Evolutionary conservation across 257 asterid species (phyloP).

Genomic region (Fraxinus pennsylvanica): DNA sequence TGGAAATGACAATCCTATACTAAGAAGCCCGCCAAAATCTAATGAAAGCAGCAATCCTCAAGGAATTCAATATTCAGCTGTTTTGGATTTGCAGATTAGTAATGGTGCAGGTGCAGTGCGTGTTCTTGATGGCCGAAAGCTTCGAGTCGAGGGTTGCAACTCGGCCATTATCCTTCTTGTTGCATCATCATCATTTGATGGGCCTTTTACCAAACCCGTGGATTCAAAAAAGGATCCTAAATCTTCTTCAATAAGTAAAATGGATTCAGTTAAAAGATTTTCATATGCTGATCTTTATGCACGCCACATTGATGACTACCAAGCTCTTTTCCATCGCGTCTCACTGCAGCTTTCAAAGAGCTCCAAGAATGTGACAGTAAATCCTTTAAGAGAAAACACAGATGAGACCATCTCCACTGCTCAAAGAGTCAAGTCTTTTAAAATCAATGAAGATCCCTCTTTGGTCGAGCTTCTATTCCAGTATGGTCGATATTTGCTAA

Average conservation of each 20-base stretch:
- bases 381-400: constrained; percentile 8
- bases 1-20: constrained; percentile 37
- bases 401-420: constrained; percentile 41
- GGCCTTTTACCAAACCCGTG: constrained; percentile 61
- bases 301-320: constrained; percentile 71
- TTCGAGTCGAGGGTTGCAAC: constrained; percentile 55
- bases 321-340: constrained; percentile 68
- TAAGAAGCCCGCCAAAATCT: constrained; percentile 30
- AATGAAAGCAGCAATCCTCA: constrained; percentile 36
- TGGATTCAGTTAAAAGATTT: constrained; percentile 48
- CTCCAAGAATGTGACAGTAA: constrained; percentile 18
- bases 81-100: constrained; percentile 68
- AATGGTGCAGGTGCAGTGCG: constrained; percentile 34
- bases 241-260: constrained; percentile 37
- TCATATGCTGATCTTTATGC: constrained; percentile 61
- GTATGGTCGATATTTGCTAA: constrained; percentile 71
- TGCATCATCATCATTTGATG: constrained; percentile 70
- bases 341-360: constrained; percentile 57
- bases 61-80: constrained; percentile 62
- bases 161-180: constrained; percentile 64
- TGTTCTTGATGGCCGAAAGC: constrained; percentile 50
- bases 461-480: constrained; percentile 76
- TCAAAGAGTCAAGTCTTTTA: constrained; percentile 61
- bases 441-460: constrained; percentile 68
- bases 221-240: constrained; percentile 60